Evolutionary conservation across 495 filamentous ascomycete species (phyloP), one percentile per base, ranked within the genome.

Genomic region (Tricharina praecox): DNA sequence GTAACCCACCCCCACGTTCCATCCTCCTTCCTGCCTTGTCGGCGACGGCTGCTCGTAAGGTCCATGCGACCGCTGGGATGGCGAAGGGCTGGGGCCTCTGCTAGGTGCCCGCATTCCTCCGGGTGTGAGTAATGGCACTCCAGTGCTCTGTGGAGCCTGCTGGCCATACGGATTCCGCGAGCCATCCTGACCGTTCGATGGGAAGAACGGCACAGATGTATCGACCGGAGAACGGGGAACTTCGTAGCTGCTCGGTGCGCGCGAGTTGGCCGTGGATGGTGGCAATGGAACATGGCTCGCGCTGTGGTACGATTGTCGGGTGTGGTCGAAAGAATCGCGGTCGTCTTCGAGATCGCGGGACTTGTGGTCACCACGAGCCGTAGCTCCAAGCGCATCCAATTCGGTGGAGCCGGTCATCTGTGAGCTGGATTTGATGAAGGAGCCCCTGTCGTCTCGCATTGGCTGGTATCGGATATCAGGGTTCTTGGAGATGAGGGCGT

Each of bases 391-490:
- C 5, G 90, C 90, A 65, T 96, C 88, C 48, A 97, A 70, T 61
- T 97, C 90, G 2, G 81, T 90, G 19, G 67, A 68, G 15, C 66
- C 64, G 26, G 73, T 82, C 47, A 96, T 70, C 55, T 86, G 76
- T n/a, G 82, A 80, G 54, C 92, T 80, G 3, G 88, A 95, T 70
- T 97, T 97, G 78, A 95, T 95, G 66, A 96, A 95, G 2, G 87
- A 94, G 37, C 82, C 83, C 50, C 90, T 81, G 67, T 96, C 90
- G 60, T 96, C 90, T 44, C 81, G 77, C 85, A 97, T 95, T 47
- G 82, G 84, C 64, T 95, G 86, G 66, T 96, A 97, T 26, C 90
- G 82, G 20, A 79, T 81, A 63, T 97, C 90, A 15, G 90, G 90
- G 66, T 97, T 90, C 73, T 95, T 93, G 42, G 83, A 84, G 58